These are phyloP conservation scores for Cyclotella choctawhatcheeana DNA, from an alignment of 108 stramenopile genomes.

Conservation along the genomic window DNA sequence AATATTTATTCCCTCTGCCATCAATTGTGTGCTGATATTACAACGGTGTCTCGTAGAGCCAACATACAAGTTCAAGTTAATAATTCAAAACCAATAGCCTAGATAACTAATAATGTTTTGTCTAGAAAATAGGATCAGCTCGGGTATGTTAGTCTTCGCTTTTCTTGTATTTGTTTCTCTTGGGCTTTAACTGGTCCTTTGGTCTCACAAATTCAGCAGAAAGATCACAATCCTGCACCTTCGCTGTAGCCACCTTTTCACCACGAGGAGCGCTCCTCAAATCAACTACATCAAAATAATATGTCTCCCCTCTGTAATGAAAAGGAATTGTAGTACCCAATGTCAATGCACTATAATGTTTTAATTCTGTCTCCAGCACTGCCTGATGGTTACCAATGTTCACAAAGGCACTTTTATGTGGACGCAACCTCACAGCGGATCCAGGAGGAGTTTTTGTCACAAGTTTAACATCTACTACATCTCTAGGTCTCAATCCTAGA, in stretches of 20 bases:
- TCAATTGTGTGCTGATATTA: not conserved
- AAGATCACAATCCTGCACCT: conserved; percentile 91
- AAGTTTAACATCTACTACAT: conserved; percentile 80
- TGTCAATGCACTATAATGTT: conserved; percentile 85
- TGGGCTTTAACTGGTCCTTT: conserved; percentile 65
- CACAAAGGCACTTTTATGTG: conserved; percentile 70
- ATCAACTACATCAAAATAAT: conserved; percentile 91
- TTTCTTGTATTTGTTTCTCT: conserved; percentile 19
- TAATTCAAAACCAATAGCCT: not conserved
- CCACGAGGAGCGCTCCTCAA: conserved; percentile 83
- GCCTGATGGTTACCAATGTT: conserved; percentile 86
- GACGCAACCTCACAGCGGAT: conserved; percentile 77
- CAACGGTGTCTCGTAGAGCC: not conserved
- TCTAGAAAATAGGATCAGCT: no score
- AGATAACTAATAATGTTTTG: not conserved
- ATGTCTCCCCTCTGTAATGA: conserved; percentile 80
- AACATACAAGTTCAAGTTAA: not conserved
- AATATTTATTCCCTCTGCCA: not conserved
- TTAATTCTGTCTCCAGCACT: conserved; percentile 89
- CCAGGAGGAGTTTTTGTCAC: conserved; percentile 67
- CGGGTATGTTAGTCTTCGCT: not conserved
- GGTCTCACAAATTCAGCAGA: conserved; percentile 83
- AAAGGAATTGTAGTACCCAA: conserved; percentile 85
- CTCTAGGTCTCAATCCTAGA: conserved; percentile 77
- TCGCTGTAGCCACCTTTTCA: conserved; percentile 73